These are phyloP conservation scores for Furcasterigmium sp. DNA, from an alignment of 2,329 filamentous ascomycete species.

Conservation along the genomic window DNA sequence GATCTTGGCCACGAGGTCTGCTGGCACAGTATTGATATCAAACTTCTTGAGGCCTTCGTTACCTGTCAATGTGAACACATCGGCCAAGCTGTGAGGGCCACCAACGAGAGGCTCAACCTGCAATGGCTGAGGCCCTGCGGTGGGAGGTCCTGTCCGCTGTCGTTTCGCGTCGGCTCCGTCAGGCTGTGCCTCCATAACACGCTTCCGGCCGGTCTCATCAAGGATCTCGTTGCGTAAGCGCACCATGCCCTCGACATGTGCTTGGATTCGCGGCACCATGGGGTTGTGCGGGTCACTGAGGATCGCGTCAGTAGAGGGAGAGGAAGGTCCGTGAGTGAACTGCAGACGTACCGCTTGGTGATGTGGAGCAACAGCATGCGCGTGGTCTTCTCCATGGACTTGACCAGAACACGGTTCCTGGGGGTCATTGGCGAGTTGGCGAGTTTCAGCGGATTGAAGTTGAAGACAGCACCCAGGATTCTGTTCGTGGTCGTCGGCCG, in stretches of 20 bases:
- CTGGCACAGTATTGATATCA: conserved; percentile 74
- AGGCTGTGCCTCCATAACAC: conserved; percentile 63
- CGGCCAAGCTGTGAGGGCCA: conserved; percentile 72
- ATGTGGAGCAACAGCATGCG: conserved; percentile 79
- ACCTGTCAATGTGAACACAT: conserved; percentile 80
- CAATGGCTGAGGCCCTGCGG: conserved; percentile 33
- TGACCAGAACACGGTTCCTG: conserved; percentile 74
- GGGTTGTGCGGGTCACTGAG: conserved; percentile 74
- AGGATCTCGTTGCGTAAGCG: conserved; percentile 73
- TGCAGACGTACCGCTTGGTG: conserved; percentile 58
- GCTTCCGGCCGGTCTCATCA: conserved; percentile 74
- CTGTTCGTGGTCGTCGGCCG: conserved; percentile 78
- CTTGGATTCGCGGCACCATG: conserved; percentile 72
- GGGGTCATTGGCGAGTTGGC: conserved; percentile 73
- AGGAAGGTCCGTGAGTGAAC: not conserved
- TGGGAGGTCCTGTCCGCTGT: conserved; percentile 47
- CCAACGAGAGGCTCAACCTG: conserved; percentile 67
- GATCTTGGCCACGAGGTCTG: conserved; percentile 72
- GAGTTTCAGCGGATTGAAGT: conserved; percentile 85
- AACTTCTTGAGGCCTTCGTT: conserved; percentile 72
- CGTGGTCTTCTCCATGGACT: conserved; percentile 92
- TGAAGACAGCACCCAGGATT: conserved; percentile 78
- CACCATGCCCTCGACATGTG: conserved; percentile 78
- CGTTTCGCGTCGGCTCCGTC: conserved; percentile 80
- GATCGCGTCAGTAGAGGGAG: conserved; percentile 1